Evolutionary conservation across 2,329 filamentous ascomycete species (phyloP), one percentile per base, ranked within the genome.

Genomic region (Chrysosphaeria jannelii): DNA sequence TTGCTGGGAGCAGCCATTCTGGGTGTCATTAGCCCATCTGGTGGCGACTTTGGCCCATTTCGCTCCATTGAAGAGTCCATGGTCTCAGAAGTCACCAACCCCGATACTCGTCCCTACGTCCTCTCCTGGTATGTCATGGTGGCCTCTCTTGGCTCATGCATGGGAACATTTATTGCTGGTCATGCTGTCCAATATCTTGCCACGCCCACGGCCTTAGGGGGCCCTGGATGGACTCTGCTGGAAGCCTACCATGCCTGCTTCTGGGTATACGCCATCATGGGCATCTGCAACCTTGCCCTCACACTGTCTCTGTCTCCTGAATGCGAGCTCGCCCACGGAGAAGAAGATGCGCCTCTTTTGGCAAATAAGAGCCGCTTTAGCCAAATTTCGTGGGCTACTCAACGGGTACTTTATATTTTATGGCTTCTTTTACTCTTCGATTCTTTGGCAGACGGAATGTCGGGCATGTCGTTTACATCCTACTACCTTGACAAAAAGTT

Each of bases 11-110:
- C 60, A 0, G 58, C 59, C 1, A 48, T 66, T 4, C 41, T 63
- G 3, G 61, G 62, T 2, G 58, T 67, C 4, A 53, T 67, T 24
- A 62, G 54, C 36, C 52, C 60, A 0, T 62, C 45, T 3, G 64
- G 64, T 5, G 54, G 59, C 10, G 65, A 70, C 31, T 66, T 69
- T 35, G 65, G 64, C 0, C 64, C 65, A 0, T 70, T 70, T 31
- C 46, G 63, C 18, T 59, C 59, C 4, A 57, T 71, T 15, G 65
- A 70, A 35, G 63, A 70, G 44, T 61, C 55, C 1, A 59, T 56
- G 16, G 36, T 69, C 6, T 57, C 60, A 5, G 58, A 67, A 34
- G 44, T 69, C 21, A 66, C 60, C 0, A 48, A 42, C 0, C 47
- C 52, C 0, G 39, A 46, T 14, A 54, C 51, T 1, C 44, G 64